These are phyloP conservation scores for Talaromyces sp. DNA, from an alignment of 2,329 filamentous ascomycete species.

Conservation along the genomic window DNA sequence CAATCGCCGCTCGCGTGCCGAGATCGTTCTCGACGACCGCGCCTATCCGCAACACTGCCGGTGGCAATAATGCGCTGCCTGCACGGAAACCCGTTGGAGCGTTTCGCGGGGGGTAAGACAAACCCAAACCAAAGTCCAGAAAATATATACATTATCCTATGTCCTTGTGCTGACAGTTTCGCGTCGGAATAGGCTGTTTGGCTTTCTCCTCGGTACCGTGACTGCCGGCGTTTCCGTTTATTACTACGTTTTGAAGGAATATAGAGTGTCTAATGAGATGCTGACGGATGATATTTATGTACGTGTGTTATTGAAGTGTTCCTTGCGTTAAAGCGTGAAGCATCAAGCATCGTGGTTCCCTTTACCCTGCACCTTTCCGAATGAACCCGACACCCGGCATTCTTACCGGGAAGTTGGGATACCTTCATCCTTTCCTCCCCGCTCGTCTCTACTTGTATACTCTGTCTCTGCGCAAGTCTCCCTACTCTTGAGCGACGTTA, in stretches of 20 bases:
- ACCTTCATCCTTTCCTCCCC: background rate
- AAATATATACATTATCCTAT: background rate
- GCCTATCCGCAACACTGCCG: slow-evolving; percentile 29
- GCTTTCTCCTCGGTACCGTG: slow-evolving; percentile 81
- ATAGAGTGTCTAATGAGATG: slow-evolving; percentile 87
- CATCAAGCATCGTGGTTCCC: background rate
- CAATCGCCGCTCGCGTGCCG: background rate
- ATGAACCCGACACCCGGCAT: background rate
- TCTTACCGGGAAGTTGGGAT: background rate
- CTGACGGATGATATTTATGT: slow-evolving; percentile 95
- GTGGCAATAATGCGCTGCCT: slow-evolving; percentile 36
- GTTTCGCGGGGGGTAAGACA: slow-evolving; percentile 64
- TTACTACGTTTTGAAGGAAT: slow-evolving; percentile 89
- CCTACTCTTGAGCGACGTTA: background rate
- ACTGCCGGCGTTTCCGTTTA: slow-evolving; percentile 77
- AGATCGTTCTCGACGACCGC: slow-evolving; percentile 31
- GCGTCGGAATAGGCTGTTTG: slow-evolving; percentile 62
- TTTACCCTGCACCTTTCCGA: background rate
- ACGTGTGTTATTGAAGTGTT: slow-evolving; percentile 39
- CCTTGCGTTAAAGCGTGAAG: too few species aligned
- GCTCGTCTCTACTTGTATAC: background rate
- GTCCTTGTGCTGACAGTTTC: background rate
- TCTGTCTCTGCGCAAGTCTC: background rate
- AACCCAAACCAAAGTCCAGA: background rate
- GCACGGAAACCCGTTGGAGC: slow-evolving; percentile 64